Evolutionary conservation across 805 yeast species (phyloP).

Genomic region (Wickerhamomyces ciferrii): DNA sequence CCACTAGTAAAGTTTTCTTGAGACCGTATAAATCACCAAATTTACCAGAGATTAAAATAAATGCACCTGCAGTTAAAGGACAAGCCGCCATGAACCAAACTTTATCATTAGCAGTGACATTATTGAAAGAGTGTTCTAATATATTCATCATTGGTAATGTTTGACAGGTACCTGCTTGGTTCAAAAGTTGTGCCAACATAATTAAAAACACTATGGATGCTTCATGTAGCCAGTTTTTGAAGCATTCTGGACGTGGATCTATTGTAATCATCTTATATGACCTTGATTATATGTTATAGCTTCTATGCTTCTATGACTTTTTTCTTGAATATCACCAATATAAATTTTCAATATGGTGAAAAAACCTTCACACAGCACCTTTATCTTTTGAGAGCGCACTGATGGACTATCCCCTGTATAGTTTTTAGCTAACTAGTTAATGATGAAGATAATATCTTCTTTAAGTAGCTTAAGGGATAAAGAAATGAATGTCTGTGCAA

Average conservation of each 20-base stretch:
- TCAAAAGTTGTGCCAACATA: conserved; percentile 32
- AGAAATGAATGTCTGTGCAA: too few species aligned
- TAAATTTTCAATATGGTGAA: too few species aligned
- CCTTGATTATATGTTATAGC: neutral
- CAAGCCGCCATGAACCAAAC: conserved; percentile 70
- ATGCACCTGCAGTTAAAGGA: conserved; percentile 68
- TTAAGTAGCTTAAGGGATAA: too few species aligned
- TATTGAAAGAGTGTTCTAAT: conserved; percentile 25
- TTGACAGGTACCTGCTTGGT: conserved; percentile 36
- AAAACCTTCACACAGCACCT: too few species aligned
- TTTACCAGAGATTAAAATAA: conserved; percentile 62
- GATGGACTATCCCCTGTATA: too few species aligned
- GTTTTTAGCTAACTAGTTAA: too few species aligned
- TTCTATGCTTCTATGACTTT: too few species aligned
- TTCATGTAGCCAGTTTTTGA: conserved; percentile 18
- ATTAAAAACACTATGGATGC: conserved; percentile 21
- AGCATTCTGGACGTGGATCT: conserved; percentile 12
- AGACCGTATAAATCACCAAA: conserved; percentile 71
- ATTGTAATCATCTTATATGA: conserved; percentile 1
- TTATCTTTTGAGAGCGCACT: too few species aligned
- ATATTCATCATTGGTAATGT: conserved; percentile 30
- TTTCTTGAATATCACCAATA: too few species aligned
- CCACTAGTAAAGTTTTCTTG: conserved; percentile 44
- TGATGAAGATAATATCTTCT: too few species aligned
- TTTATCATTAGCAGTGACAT: conserved; percentile 26